Conservation (phyloP, 768 basidiomycete species). For the Suillus discolor region DNA sequence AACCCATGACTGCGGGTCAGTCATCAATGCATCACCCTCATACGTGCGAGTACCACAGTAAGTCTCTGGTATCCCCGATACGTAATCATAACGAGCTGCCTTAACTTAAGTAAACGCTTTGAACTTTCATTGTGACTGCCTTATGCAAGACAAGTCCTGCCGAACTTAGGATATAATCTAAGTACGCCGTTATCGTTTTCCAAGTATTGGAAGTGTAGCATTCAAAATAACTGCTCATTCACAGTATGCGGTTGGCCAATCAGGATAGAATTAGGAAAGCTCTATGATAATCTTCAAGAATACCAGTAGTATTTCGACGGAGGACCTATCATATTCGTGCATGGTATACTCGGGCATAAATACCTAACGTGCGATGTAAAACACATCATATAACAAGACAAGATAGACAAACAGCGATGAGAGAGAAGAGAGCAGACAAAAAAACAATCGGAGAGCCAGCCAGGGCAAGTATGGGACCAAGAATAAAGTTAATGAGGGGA, state of each 20-base stretch:
- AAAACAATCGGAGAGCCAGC: constrained; percentile 13
- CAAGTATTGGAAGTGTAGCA: background rate
- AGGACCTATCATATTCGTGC: constrained; percentile 23
- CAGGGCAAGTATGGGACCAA: constrained; percentile 7
- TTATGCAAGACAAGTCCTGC: no score
- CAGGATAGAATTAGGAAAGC: constrained; percentile 26
- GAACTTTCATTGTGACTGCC: no score
- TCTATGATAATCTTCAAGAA: constrained; percentile 29
- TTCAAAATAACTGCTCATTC: background rate
- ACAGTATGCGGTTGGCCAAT: background rate
- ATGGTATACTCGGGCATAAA: constrained; percentile 27
- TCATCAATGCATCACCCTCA: no score
- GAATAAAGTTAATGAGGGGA: constrained; percentile 35
- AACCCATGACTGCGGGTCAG: no score
- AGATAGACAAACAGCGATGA: constrained; percentile 23
- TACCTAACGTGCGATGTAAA: constrained; percentile 18
- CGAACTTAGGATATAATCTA: no score
- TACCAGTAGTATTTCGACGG: constrained; percentile 30
- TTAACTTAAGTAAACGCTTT: no score
- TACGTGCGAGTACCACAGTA: no score
- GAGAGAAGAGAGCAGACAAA: constrained; percentile 18
- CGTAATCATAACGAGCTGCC: no score
- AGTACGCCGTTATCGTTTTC: no score
- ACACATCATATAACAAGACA: constrained; percentile 20
- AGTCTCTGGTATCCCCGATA: no score